phyloP scores from a whole-genome alignment of 2,329 filamentous ascomycete species.

The Grosmannia clavigera region DNA sequence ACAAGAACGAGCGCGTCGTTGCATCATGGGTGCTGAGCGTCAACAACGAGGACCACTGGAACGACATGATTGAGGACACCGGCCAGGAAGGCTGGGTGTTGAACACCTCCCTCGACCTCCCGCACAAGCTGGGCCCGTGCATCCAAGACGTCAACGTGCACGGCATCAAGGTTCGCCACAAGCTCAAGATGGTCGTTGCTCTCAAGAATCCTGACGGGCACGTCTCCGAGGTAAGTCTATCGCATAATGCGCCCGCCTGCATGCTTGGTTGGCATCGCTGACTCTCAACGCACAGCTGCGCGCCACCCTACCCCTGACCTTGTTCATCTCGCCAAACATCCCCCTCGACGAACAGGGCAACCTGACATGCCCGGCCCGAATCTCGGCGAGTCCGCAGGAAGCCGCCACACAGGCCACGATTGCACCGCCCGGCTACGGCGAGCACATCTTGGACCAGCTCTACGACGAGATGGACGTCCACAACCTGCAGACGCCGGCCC shows the following conservation, averaged over 20 bases:
- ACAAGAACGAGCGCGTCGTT: conserved; percentile 54
- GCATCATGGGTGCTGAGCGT: conserved; percentile 44
- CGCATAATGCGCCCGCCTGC: background rate
- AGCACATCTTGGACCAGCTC: conserved; percentile 78
- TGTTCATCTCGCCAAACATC: conserved; percentile 93
- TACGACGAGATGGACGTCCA: conserved; percentile 76
- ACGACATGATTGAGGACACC: conserved; percentile 55
- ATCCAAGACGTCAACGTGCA: conserved; percentile 81
- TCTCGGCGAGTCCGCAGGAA: conserved; percentile 54
- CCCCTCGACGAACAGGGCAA: conserved; percentile 55
- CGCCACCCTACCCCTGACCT: conserved; percentile 77
- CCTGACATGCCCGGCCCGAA: background rate
- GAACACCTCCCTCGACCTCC: conserved; percentile 54
- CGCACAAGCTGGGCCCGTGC: conserved; percentile 70
- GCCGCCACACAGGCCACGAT: conserved; percentile 48
- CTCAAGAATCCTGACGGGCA: conserved; percentile 93
- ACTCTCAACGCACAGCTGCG: conserved; percentile 41
- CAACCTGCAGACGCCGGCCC: conserved; percentile 67
- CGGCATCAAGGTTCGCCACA: conserved; percentile 86
- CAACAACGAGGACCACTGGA: conserved; percentile 49
- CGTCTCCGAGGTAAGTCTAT: conserved; percentile 50
- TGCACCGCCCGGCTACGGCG: conserved; percentile 85
- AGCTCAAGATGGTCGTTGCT: conserved; percentile 81
- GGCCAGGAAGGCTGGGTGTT: conserved; percentile 54
- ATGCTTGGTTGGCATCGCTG: background rate